Evolutionary conservation across 306 rosid genomes (phyloP).

Genomic region (Cotoneaster glaucophyllus): DNA sequence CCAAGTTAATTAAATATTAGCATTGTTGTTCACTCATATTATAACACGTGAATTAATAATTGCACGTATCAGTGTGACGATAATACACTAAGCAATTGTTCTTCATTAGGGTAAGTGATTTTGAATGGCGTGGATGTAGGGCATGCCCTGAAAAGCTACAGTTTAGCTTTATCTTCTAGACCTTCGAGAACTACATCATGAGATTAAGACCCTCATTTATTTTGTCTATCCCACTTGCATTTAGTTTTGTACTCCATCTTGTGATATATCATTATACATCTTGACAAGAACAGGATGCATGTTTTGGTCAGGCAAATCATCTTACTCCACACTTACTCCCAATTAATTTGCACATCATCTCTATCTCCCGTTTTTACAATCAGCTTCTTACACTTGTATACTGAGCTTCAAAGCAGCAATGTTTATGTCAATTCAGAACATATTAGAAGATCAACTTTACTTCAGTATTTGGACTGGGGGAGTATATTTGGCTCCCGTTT

Average conservation of each 20-base stretch:
- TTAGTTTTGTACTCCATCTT: slow-evolving; percentile 15
- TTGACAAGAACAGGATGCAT: slow-evolving; percentile 20
- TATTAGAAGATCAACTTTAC: slow-evolving; percentile 7
- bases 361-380: not conserved
- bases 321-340: slow-evolving; percentile 33
- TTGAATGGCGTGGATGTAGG: slow-evolving; percentile 18
- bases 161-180: slow-evolving; percentile 19
- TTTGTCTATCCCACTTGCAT: slow-evolving; percentile 35
- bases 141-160: slow-evolving; percentile 32
- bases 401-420: not conserved
- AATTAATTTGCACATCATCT: slow-evolving; percentile 3
- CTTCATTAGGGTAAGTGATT: not conserved
- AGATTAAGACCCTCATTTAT: slow-evolving; percentile 21
- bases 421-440: slow-evolving; percentile 24
- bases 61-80: too few relatives aligned
- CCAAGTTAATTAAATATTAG: too few relatives aligned
- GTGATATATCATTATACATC: slow-evolving; percentile 7
- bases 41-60: too few relatives aligned
- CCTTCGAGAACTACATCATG: slow-evolving; percentile 26
- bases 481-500: slow-evolving; percentile 8
- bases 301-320: slow-evolving; percentile 30
- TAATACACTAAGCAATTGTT: too few relatives aligned
- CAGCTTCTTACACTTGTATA: slow-evolving; percentile 1
- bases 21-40: too few relatives aligned
- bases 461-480: not conserved